phyloP scores from a whole-genome alignment of 192 early-diverging fungal genomes.

The Coemansia nantahalensis region DNA sequence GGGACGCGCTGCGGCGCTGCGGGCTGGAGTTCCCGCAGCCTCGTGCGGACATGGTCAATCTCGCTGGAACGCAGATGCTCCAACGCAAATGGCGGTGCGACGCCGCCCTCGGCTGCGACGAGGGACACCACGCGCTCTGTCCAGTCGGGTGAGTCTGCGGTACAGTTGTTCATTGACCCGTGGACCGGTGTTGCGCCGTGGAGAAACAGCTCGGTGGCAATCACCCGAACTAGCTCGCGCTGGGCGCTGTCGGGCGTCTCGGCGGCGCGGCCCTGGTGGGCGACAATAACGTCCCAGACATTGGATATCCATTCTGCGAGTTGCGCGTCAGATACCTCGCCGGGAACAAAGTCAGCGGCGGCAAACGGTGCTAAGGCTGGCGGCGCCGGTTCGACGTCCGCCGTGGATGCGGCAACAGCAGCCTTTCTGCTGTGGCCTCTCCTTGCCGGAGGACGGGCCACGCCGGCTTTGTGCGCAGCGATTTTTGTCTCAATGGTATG shows the following conservation, averaged over 20 bases:
- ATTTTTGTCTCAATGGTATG: constrained; percentile 18
- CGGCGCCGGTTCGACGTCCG: neutral
- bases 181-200: constrained; percentile 1
- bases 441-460: neutral
- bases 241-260: constrained; percentile 19
- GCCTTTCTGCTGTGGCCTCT: neutral
- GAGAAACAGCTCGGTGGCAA: constrained; percentile 27
- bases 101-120: neutral
- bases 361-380: neutral
- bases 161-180: too few relatives aligned
- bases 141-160: neutral
- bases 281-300: constrained; percentile 29
- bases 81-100: constrained; percentile 17
- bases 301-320: constrained; percentile 27
- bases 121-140: constrained; percentile 2
- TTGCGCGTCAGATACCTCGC: constrained; percentile 28
- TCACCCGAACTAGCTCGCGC: constrained; percentile 25
- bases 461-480: constrained; percentile 1
- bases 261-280: constrained; percentile 1
- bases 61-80: constrained; percentile 29
- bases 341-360: constrained; percentile 29
- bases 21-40: constrained; percentile 6
- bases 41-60: constrained; percentile 15
- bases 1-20: constrained; percentile 29
- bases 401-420: constrained; percentile 5